Base-by-base conservation (phyloP, 441 rosid genomes). In the Geranium incanum region DNA sequence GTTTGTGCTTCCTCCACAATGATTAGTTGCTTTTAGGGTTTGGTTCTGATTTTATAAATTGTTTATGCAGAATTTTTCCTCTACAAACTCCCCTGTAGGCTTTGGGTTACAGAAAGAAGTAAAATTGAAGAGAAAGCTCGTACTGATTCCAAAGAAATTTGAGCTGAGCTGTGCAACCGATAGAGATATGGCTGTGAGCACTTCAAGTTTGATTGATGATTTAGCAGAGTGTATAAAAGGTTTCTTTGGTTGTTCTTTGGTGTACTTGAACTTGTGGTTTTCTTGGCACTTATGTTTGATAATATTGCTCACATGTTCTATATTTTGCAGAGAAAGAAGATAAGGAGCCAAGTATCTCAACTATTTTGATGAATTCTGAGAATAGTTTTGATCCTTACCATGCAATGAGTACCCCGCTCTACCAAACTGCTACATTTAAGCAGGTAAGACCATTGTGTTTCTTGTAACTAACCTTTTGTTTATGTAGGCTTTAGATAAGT, bases 371-470 rank as follows among this genome's bases (percentile, higher is more conserved):
- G 88, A 88, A 88, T 72, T 74, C 83, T 50, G 90, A 90, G 75
- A 88, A 81, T 15, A 65, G 86, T 38, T 94, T 87, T 77, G 97
- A 92, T 81, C 97, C 97, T 55, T 90, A 75, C 79, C 83, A 77
- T 85, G 94, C 97, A 43, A 82, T 87, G 85, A 92, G 96, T 48
- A 86, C 89, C 6, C 99, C 97, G 0, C 93, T 94, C 78, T 92
- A 94, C 84, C 97, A 92, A 76, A 92, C 97, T 0, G 94, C 96
- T 63, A 92, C 97, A 0, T 94, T 92, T 78, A 90, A 90, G 85
- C 99, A 92, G 92, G 97, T 88, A 80, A 45, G 70, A 1, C 3
- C 28, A 57, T 57, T 57, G 63, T 16, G 63, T 18, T 57, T 6
- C 2, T 57, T 16, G 28, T 19, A 57, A 57, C 5, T 45, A 5